phyloP scores from a whole-genome alignment of 306 rosid genomes.

The Cotoneaster glaucophyllus region DNA sequence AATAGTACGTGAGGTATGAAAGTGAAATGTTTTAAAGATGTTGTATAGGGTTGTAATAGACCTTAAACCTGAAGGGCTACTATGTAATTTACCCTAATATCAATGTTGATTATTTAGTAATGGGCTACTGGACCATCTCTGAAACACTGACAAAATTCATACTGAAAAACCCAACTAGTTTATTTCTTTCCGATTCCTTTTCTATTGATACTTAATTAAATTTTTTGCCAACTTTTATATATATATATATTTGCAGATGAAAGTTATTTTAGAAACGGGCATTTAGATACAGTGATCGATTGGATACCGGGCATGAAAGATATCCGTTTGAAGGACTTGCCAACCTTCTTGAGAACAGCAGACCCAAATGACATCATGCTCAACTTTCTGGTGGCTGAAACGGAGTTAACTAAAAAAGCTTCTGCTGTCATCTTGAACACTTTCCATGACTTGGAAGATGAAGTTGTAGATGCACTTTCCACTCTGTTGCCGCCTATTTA shows the following conservation, averaged over 20 bases:
- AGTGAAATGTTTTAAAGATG: no score
- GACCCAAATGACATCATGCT: slow-evolving; percentile 11
- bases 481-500: slow-evolving; percentile 40
- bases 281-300: slow-evolving; percentile 2
- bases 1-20: no score
- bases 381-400: slow-evolving; percentile 1
- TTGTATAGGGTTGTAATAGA: no score
- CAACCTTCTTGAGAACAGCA: slow-evolving; percentile 50
- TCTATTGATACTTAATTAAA: no score
- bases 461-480: slow-evolving; percentile 27
- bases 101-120: no score
- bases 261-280: slow-evolving; percentile 32
- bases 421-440: slow-evolving; percentile 57
- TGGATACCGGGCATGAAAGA: slow-evolving; percentile 54
- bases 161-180: no score
- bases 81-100: no score
- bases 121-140: no score
- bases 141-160: no score
- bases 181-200: no score
- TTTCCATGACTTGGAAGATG: slow-evolving; percentile 39
- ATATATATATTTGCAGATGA: slow-evolving; percentile 22
- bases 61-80: no score
- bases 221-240: no score
- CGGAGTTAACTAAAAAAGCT: slow-evolving; percentile 25
- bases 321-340: slow-evolving; percentile 46